These are phyloP conservation scores for Fagopyrum tataricum DNA, from an alignment of 148 eudicot species.

Conservation along the genomic window DNA sequence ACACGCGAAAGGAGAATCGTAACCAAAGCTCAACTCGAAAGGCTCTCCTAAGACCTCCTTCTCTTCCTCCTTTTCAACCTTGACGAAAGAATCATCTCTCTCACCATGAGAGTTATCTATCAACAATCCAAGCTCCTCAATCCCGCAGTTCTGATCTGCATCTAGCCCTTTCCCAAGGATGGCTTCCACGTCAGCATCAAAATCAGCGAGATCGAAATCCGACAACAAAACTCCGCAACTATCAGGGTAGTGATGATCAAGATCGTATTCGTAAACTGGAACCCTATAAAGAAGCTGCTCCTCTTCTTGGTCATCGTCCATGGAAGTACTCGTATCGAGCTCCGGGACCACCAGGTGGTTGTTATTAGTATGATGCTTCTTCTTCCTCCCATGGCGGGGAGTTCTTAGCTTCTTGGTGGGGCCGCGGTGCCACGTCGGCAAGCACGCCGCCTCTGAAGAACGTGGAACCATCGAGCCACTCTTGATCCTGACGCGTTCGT, in stretches of 20 bases:
- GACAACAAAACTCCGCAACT: constrained; percentile 24
- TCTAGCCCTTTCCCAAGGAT: constrained; percentile 70
- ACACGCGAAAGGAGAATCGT: constrained; percentile 29
- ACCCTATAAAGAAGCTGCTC: constrained; percentile 69
- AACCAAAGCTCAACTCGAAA: constrained; percentile 58
- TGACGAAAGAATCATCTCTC: constrained; percentile 7
- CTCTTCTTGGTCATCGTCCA: constrained; percentile 37
- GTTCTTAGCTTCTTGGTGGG: constrained; percentile 57
- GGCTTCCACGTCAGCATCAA: constrained; percentile 80
- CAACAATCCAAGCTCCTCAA: constrained; percentile 56
- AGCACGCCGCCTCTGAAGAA: not conserved
- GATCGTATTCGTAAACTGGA: constrained; percentile 55
- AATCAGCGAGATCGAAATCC: constrained; percentile 62
- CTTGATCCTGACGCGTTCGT: constrained; percentile 68
- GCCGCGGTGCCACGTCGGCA: constrained; percentile 49
- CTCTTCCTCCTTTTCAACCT: constrained; percentile 38
- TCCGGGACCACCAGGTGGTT: not conserved
- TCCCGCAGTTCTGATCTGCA: constrained; percentile 42
- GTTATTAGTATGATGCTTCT: not conserved
- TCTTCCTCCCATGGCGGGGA: constrained; percentile 45
- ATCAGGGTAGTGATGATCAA: constrained; percentile 27
- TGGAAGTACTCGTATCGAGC: not conserved
- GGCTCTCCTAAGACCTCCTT: constrained; percentile 42
- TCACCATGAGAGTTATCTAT: constrained; percentile 16
- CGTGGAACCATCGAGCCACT: constrained; percentile 28